phyloP scores from a whole-genome alignment of 106 monocot species.

The Alisma plantagoaquatica region DNA sequence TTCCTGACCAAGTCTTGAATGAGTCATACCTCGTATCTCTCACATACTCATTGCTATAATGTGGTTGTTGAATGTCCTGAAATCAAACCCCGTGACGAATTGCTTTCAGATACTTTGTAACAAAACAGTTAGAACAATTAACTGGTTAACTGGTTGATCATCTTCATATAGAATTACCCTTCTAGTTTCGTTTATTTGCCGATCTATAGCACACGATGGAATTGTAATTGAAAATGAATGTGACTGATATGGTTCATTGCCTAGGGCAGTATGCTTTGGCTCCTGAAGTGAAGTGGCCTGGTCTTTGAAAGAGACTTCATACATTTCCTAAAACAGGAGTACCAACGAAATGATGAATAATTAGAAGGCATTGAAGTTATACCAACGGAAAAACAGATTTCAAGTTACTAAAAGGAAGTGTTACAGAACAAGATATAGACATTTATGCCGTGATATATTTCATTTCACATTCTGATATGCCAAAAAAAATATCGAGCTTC shows the following conservation, averaged over 20 bases:
- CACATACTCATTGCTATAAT: not conserved
- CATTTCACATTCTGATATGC: no score
- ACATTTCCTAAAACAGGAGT: no score
- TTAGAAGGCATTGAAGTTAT: no score
- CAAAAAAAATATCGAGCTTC: no score
- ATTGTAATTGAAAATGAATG: slow-evolving; percentile 22
- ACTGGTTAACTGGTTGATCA: slow-evolving; percentile 1
- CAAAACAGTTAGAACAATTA: slow-evolving; percentile 17
- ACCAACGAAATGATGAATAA: no score
- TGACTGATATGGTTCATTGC: slow-evolving; percentile 1
- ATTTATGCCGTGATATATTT: no score
- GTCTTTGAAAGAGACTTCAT: no score
- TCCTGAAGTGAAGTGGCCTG: no score
- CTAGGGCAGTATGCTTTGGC: no score
- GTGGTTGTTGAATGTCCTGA: not conserved
- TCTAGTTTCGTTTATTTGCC: slow-evolving; percentile 5
- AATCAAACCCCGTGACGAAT: not conserved
- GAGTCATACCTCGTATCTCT: slow-evolving; percentile 35
- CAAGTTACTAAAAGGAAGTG: no score
- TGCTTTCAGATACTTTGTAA: not conserved
- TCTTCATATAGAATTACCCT: not conserved
- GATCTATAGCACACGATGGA: slow-evolving; percentile 9
- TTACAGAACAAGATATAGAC: no score
- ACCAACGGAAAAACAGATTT: no score
- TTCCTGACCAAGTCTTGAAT: slow-evolving; percentile 43